Base-by-base conservation (phyloP, 306 rosid species). In the Trifolium dubium region DNA sequence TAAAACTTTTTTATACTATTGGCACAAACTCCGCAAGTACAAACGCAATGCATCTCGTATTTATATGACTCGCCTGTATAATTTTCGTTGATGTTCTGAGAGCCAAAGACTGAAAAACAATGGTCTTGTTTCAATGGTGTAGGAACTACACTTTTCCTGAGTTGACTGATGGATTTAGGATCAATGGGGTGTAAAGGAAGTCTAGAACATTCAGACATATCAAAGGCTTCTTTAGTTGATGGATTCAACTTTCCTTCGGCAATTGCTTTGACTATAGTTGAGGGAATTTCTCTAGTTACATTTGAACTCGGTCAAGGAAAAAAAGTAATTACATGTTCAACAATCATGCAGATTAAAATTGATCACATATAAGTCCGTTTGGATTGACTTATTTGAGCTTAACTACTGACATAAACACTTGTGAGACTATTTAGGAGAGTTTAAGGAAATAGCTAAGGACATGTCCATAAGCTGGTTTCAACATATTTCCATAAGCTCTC, bases 241-340 rank as follows among this genome's bases (percentile, higher is more conserved):
- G 98, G 98, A 51, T 93, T 88, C 75, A 93, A 49, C 8, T 86
- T 77, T 69, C 97, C 98, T 87, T 91, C 94, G 41, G 97, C 98
- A 72, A 93, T 86, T 77, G 88, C 88, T 31, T 73, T 79, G 56
- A 92, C 97, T 79, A 88, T 74, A 73, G 88, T 77, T 80, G 88
- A 67, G 59, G 97, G 92, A 70, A 93, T 77, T 69, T 88, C 94
- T 80, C 98, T 93, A 49, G 23, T 79, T 75, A 63, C 47, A 72
- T 75, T 77, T 51, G 51, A 60, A 64, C 35, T 61, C 68, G 76
- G 79, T 91, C 55, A 91, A 88, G 88, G 89, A 64, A 78, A 82
- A 80, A 58, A 8, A 39, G 8, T 6, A 47, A 18, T 23, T 8
- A 13, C 18, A 43, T 17, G 8, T 66, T 50, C 64, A 73, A 47